A percentile compares a stretch with the other conserved stretches of the same genome.
phyloP scores from a whole-genome alignment of 805 yeast species.

The Wickerhamomyces alni region DNA sequence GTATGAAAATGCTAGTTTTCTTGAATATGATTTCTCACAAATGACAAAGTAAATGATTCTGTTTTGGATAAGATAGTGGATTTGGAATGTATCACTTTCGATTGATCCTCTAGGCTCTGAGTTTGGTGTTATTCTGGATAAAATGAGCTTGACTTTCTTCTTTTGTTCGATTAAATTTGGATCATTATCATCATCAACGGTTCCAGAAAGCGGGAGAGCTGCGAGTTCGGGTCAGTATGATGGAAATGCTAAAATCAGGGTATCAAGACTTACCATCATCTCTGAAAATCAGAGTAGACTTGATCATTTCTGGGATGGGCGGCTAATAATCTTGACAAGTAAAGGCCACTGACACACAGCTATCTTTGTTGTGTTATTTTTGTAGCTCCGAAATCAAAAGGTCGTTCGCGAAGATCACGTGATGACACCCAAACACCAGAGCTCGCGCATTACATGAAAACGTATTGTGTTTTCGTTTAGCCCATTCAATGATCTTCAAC shows the following conservation, averaged over 20 bases:
- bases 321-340: too few species aligned
- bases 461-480: too few species aligned
- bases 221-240: not conserved
- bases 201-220: conserved; percentile 76
- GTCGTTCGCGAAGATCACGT: too few species aligned
- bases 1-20: conserved; percentile 85
- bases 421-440: too few species aligned
- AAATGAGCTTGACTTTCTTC: conserved; percentile 73
- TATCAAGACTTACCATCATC: conserved; percentile 36
- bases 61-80: conserved; percentile 63
- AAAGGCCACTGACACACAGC: too few species aligned
- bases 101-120: conserved; percentile 83
- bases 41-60: conserved; percentile 74
- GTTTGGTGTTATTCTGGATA: conserved; percentile 67
- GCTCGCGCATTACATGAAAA: too few species aligned
- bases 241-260: too few species aligned
- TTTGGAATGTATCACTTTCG: conserved; percentile 67
- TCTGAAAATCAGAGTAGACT: conserved; percentile 60
- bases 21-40: conserved; percentile 73
- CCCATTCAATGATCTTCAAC: too few species aligned
- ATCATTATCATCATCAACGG: conserved; percentile 76
- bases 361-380: too few species aligned
- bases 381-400: too few species aligned
- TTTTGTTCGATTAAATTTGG: conserved; percentile 66
- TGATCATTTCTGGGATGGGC: too few species aligned